Evolutionary conservation across 768 basidiomycete species (phyloP).

Genomic region (Russula abietina): DNA sequence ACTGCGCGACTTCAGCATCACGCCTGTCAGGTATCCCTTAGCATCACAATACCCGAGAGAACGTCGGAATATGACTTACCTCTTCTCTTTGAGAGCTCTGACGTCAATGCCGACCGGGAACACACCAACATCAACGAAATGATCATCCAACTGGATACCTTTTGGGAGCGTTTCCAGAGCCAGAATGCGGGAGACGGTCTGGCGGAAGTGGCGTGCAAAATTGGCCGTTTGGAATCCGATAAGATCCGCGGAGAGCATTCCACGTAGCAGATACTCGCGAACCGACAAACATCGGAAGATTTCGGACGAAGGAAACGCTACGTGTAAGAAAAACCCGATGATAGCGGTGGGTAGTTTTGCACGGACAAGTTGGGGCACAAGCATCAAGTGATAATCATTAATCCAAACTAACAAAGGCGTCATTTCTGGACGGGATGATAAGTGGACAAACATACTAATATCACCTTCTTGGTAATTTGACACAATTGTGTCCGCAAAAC

Average conservation of each 20-base stretch:
- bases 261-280: constrained; percentile 69
- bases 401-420: constrained; percentile 50
- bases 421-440: constrained; percentile 1
- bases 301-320: constrained; percentile 92
- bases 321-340: constrained; percentile 94
- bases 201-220: constrained; percentile 78
- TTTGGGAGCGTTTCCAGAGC: constrained; percentile 77
- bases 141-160: constrained; percentile 64
- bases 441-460: constrained; percentile 43
- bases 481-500: constrained; percentile 82
- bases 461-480: constrained; percentile 82
- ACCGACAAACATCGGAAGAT: constrained; percentile 90
- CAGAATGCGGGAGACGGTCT: constrained; percentile 77
- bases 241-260: constrained; percentile 89
- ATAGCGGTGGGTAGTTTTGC: constrained; percentile 56
- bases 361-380: constrained; percentile 83
- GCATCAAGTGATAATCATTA: constrained; percentile 96
- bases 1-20: constrained; percentile 74
- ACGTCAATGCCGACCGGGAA: constrained; percentile 91
- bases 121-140: constrained; percentile 82
- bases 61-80: constrained; percentile 36
- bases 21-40: constrained; percentile 36
- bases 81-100: constrained; percentile 54
- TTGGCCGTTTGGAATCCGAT: constrained; percentile 89
- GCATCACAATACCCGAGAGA: not conserved